Percentiles rank a stretch among this genome's conserved stretches.
phyloP scores from a whole-genome alignment of 2,329 filamentous ascomycete genomes.

The Ophiostoma ulmi region DNA sequence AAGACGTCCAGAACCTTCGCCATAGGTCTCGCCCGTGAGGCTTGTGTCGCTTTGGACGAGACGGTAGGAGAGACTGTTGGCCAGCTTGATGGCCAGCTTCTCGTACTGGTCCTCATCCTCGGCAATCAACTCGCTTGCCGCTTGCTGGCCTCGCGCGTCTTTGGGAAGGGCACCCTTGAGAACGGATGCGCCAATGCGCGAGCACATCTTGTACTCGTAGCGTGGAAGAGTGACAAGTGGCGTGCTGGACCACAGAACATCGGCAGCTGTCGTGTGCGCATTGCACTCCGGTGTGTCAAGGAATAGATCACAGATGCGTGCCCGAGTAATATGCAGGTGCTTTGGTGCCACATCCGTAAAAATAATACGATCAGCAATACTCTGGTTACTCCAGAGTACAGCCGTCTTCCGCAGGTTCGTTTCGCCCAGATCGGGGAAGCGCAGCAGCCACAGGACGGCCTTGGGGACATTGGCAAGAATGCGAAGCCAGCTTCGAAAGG shows the following conservation, averaged over 20 bases:
- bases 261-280: conserved; percentile 93
- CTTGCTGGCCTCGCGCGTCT: conserved; percentile 58
- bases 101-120: conserved; percentile 79
- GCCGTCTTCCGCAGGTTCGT: conserved; percentile 77
- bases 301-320: conserved; percentile 88
- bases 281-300: conserved; percentile 98
- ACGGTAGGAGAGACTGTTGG: conserved; percentile 57
- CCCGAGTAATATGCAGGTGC: conserved; percentile 85
- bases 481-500: conserved; percentile 90
- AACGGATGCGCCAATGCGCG: conserved; percentile 94
- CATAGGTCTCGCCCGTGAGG: conserved; percentile 36
- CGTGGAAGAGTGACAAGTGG: conserved; percentile 84
- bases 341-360: conserved; percentile 98
- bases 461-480: conserved; percentile 82
- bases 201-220: conserved; percentile 98
- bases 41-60: not conserved
- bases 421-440: conserved; percentile 91
- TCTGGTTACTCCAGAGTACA: conserved; percentile 72
- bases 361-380: conserved; percentile 79
- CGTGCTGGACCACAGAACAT: conserved; percentile 93
- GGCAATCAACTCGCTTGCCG: conserved; percentile 71
- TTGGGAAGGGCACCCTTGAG: conserved; percentile 81
- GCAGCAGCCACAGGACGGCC: conserved; percentile 89
- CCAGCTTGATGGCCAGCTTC: conserved; percentile 64
- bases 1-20: conserved; percentile 61